These are phyloP conservation scores for Candida patagonica DNA, from an alignment of 805 yeast genomes.

Conservation along the genomic window DNA sequence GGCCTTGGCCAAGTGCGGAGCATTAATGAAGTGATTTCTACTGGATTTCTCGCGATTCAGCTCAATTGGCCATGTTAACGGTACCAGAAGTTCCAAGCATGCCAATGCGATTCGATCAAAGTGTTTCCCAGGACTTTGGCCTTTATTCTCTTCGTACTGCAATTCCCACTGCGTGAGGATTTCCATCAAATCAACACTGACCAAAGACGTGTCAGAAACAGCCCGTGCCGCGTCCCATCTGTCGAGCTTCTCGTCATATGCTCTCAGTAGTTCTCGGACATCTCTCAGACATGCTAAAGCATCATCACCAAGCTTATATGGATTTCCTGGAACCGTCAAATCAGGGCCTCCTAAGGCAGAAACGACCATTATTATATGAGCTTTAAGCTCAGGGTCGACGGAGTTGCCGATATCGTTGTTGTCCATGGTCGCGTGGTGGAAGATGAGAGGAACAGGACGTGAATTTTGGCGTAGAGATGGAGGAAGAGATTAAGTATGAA, in stretches of 20 bases:
- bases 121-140: constrained; percentile 18
- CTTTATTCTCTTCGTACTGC: constrained; percentile 15
- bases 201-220: constrained; percentile 69
- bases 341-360: constrained; percentile 91
- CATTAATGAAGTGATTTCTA: constrained; percentile 46
- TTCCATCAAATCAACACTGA: constrained; percentile 61
- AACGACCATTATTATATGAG: constrained; percentile 72
- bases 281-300: constrained; percentile 81
- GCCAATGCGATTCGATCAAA: constrained; percentile 60
- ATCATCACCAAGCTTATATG: constrained; percentile 79
- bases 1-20: constrained; percentile 51
- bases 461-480: no score
- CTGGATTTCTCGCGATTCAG: constrained; percentile 50
- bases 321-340: constrained; percentile 39
- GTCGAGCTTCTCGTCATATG: constrained; percentile 65
- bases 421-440: not conserved
- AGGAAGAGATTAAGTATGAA: no score
- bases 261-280: constrained; percentile 75
- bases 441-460: not conserved
- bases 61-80: constrained; percentile 78
- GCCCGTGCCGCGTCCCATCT: constrained; percentile 81
- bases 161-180: constrained; percentile 69
- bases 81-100: constrained; percentile 69
- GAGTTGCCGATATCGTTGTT: not conserved
- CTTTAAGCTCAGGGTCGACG: constrained; percentile 30